Conservation (phyloP, 2,329 filamentous ascomycete species). For the Rhynchosporium agropyri region DNA sequence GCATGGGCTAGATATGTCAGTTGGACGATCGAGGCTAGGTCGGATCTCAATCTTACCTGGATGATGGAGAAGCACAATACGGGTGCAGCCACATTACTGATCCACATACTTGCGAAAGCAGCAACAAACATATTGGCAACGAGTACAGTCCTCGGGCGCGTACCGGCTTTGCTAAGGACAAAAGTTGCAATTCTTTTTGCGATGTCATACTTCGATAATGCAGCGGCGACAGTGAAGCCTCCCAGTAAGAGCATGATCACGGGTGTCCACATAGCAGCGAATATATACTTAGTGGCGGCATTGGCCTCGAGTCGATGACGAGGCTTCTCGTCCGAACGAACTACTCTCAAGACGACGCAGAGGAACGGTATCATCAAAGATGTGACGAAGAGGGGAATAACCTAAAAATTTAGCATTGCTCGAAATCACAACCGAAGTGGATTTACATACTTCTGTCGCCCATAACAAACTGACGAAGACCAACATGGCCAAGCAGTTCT, state of each 20-base stretch:
- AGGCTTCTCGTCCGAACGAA: conserved; percentile 73
- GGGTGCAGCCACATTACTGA: conserved; percentile 95
- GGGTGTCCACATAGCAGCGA: conserved; percentile 97
- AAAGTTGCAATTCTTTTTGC: conserved; percentile 97
- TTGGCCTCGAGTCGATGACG: conserved; percentile 75
- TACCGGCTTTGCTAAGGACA: conserved; percentile 93
- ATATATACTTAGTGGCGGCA: conserved; percentile 80
- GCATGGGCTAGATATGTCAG: conserved; percentile 67
- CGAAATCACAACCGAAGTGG: no score
- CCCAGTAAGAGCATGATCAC: conserved; percentile 98
- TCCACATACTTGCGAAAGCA: conserved; percentile 98
- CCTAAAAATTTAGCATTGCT: conserved; percentile 52
- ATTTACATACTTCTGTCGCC: conserved; percentile 79
- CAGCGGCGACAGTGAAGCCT: conserved; percentile 93
- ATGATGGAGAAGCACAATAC: conserved; percentile 98
- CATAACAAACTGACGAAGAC: conserved; percentile 92
- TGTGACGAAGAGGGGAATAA: conserved; percentile 95
- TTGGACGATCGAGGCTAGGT: neutral
- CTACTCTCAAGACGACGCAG: conserved; percentile 82
- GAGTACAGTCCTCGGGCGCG: conserved; percentile 83
- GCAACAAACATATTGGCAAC: conserved; percentile 99
- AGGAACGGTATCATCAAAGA: conserved; percentile 92
- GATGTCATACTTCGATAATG: conserved; percentile 95
- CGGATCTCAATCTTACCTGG: conserved; percentile 58
- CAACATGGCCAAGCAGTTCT: conserved; percentile 93